These are phyloP conservation scores for Zanthoxylum bungeanum DNA, from an alignment of 345 rosid genomes.

Conservation along the genomic window DNA sequence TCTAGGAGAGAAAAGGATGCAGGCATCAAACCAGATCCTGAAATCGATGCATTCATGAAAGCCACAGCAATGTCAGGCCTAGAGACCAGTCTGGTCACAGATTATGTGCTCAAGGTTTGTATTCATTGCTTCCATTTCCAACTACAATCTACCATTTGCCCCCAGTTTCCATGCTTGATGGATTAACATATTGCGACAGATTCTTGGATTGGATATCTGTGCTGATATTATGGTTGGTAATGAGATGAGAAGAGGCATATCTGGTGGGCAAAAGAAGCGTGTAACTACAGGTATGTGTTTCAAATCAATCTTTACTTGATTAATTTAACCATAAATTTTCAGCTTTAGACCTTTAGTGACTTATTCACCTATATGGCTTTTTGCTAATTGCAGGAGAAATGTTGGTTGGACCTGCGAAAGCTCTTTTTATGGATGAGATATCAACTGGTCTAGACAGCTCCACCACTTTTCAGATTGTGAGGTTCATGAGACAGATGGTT, in stretches of 20 bases:
- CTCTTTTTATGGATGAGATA: conserved; percentile 63
- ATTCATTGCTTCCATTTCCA: conserved; percentile 20
- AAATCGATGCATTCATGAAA: conserved; percentile 68
- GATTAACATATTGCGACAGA: conserved; percentile 22
- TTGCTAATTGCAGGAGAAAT: conserved; percentile 50
- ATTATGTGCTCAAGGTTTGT: conserved; percentile 59
- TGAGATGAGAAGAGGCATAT: conserved; percentile 63
- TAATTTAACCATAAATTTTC: not conserved
- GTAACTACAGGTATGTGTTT: conserved; percentile 46
- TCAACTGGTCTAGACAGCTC: conserved; percentile 68
- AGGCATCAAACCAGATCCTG: conserved; percentile 53
- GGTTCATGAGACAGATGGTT: conserved; percentile 57
- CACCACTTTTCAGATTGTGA: conserved; percentile 54
- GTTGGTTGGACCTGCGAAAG: conserved; percentile 68
- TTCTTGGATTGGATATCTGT: conserved; percentile 56
- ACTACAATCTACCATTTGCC: not conserved
- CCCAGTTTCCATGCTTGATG: not conserved
- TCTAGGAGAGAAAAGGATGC: conserved; percentile 46
- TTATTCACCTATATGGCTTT: not conserved
- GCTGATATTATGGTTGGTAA: conserved; percentile 59
- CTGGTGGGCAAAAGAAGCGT: conserved; percentile 65
- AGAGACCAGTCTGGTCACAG: conserved; percentile 42
- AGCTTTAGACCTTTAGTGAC: not conserved
- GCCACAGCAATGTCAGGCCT: conserved; percentile 49
- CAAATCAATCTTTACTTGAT: not conserved